Evolutionary conservation across 2,329 filamentous ascomycete genomes (phyloP).

Genomic region (Arachnomyces sp.): DNA sequence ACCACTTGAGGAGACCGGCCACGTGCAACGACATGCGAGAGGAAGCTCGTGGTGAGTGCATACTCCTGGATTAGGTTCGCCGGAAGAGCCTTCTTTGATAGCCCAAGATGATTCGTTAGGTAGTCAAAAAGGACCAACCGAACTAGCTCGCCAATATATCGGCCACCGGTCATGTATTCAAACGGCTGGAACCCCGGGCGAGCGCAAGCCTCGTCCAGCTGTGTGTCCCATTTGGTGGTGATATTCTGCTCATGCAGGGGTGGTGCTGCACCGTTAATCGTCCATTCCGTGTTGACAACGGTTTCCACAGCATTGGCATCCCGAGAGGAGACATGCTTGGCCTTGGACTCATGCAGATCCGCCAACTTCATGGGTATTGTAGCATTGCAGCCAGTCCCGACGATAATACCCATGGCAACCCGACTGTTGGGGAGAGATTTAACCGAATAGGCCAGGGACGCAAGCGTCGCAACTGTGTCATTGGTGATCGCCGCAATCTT

Average conservation of each 20-base stretch:
- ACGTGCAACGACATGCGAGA: constrained; percentile 61
- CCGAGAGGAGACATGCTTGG: constrained; percentile 42
- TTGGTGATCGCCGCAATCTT: constrained; percentile 71
- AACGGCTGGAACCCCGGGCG: constrained; percentile 71
- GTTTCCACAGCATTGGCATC: constrained; percentile 53
- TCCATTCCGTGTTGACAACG: constrained; percentile 78
- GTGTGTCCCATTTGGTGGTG: constrained; percentile 63
- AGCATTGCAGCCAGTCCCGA: constrained; percentile 74
- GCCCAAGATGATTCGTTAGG: constrained; percentile 39
- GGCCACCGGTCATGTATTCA: constrained; percentile 75
- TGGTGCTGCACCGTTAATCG: constrained; percentile 65
- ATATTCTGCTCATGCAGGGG: constrained; percentile 55
- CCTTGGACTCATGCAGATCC: constrained; percentile 57
- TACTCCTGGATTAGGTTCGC: constrained; percentile 50
- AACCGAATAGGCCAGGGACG: constrained; percentile 67
- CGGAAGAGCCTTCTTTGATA: constrained; percentile 44
- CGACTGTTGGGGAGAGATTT: constrained; percentile 54
- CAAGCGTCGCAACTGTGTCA: constrained; percentile 70
- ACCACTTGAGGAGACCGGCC: constrained; percentile 42
- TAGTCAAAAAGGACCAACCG: constrained; percentile 64
- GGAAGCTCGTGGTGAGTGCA: constrained; percentile 62
- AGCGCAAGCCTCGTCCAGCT: constrained; percentile 60
- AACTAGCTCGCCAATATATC: constrained; percentile 70
- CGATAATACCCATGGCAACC: constrained; percentile 71
- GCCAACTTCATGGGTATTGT: constrained; percentile 64